Percentiles rank a stretch among this genome's conserved stretches.
These are phyloP conservation scores for Phytopythium cucurbitacearum DNA, from an alignment of 352 stramenopile species.

Conservation along the genomic window DNA sequence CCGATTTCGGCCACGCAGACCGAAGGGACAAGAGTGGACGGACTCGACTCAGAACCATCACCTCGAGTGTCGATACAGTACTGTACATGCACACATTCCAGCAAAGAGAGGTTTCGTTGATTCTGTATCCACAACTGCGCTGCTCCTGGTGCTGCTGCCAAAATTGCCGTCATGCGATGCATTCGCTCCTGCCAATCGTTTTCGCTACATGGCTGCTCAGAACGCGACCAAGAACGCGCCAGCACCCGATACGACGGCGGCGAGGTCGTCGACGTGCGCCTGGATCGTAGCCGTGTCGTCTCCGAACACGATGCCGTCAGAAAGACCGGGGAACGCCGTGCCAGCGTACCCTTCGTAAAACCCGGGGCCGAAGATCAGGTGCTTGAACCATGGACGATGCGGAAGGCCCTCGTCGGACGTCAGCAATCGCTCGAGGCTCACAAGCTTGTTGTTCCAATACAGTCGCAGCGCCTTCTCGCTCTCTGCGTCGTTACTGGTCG, in stretches of 20 bases:
- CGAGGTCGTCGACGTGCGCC: slow-evolving; percentile 16
- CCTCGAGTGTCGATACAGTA: neutral
- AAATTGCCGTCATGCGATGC: neutral
- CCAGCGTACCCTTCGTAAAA: slow-evolving; percentile 11
- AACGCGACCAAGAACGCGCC: slow-evolving; percentile 5
- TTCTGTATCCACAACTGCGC: neutral
- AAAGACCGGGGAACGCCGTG: slow-evolving; percentile 10
- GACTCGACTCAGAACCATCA: too few relatives aligned
- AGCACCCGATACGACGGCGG: slow-evolving; percentile 2
- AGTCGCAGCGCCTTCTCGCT: neutral
- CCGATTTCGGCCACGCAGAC: too few relatives aligned
- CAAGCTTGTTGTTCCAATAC: slow-evolving; percentile 13
- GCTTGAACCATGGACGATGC: slow-evolving; percentile 12
- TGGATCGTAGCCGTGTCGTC: slow-evolving; percentile 5
- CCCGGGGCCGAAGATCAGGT: slow-evolving; percentile 12
- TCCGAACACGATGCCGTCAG: slow-evolving; percentile 9
- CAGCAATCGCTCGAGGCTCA: slow-evolving; percentile 8
- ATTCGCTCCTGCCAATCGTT: neutral
- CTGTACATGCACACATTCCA: neutral
- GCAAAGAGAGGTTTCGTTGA: neutral
- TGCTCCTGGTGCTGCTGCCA: too few relatives aligned
- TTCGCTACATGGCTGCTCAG: neutral
- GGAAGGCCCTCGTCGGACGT: slow-evolving; percentile 4
- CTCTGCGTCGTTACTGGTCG: slow-evolving; percentile 1
- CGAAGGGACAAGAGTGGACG: too few relatives aligned